Evolutionary conservation across 2,329 filamentous ascomycete genomes (phyloP), one percentile per base, ranked within the genome.

Genomic region (Fonsecaea monophora): DNA sequence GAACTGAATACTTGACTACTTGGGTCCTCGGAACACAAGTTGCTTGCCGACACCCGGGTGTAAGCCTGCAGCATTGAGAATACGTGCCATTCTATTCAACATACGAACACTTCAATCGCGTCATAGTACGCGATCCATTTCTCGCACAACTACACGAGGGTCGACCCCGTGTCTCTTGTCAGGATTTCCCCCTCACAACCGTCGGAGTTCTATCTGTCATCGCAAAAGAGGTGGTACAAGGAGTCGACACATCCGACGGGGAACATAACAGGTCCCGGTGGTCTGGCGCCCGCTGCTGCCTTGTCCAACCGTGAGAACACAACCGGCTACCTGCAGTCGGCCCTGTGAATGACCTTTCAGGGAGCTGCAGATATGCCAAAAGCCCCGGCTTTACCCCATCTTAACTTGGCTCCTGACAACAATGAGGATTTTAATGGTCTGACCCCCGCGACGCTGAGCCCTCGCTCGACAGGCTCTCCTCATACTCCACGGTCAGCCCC

Each of bases 341-440:
- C 65, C 64, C 62, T 58, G 63, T 70, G 60, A 62, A 71, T 70
- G 68, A 68, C 66, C 68, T 65, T 38, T 59, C 45, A 60, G 64
- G 59, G 54, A 64, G 60, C 35, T 57, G 65, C 62, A 62, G 67
- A 73, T 48, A 73, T 73, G 71, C 71, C 71, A 65, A 72, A 71
- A 64, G 65, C 71, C 64, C 58, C 66, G 57, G 65, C 62, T 68
- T 61, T 72, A 37, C 70, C 70, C 30, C 62, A 66, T 62, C 66
- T 73, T 56, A 70, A 72, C 37, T 55, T 73, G 68, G 67, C 66
- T 58, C 58, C 67, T 6, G 67, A 62, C 60, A 67, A 67, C 60
- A 70, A 72, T 70, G 70, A 71, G 37, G 67, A 68, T 15, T 53
- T 64, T 42, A 66, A 65, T 67, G 64, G 64, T 56, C 35, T 67